A percentile compares a stretch with the other conserved stretches of the same genome.
Evolutionary conservation across 129 eudicot species (phyloP).

Genomic region (Calendula officinalis): DNA sequence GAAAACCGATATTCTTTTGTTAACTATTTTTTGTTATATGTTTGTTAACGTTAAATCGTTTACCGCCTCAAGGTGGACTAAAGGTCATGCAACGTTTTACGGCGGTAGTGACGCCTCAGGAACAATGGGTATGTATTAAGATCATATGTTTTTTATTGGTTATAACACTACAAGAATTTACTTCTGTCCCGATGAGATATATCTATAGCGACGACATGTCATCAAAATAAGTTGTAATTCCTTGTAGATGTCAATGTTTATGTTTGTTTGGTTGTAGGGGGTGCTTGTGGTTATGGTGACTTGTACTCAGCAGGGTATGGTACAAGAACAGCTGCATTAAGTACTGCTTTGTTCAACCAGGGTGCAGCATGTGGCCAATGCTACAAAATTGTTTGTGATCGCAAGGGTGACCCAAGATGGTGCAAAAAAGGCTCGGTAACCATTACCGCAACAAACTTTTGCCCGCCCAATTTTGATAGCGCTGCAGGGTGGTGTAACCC

Average conservation of each 20-base stretch:
- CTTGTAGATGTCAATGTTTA: not conserved
- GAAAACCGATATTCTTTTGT: constrained; percentile 23
- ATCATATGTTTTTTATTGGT: not conserved
- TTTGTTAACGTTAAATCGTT: constrained; percentile 40
- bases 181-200: not conserved
- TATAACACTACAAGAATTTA: too few relatives aligned
- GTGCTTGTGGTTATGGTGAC: constrained; percentile 89
- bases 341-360: constrained; percentile 67
- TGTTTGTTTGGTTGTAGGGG: constrained; percentile 41
- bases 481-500: constrained; percentile 91
- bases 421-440: constrained; percentile 71
- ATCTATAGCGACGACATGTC: too few relatives aligned
- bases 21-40: constrained; percentile 23
- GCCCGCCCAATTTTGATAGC: constrained; percentile 66
- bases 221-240: not conserved
- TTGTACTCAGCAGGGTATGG: constrained; percentile 68
- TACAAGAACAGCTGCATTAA: constrained; percentile 73
- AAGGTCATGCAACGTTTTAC: constrained; percentile 80
- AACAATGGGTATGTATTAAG: constrained; percentile 70
- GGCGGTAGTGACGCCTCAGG: constrained; percentile 98
- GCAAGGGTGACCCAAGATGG: constrained; percentile 48
- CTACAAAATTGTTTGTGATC: constrained; percentile 61
- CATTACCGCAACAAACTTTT: constrained; percentile 76
- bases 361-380: constrained; percentile 85
- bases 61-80: constrained; percentile 56